phyloP scores from a whole-genome alignment of 139 green algal genomes.

The Klebsormidium nitens region DNA sequence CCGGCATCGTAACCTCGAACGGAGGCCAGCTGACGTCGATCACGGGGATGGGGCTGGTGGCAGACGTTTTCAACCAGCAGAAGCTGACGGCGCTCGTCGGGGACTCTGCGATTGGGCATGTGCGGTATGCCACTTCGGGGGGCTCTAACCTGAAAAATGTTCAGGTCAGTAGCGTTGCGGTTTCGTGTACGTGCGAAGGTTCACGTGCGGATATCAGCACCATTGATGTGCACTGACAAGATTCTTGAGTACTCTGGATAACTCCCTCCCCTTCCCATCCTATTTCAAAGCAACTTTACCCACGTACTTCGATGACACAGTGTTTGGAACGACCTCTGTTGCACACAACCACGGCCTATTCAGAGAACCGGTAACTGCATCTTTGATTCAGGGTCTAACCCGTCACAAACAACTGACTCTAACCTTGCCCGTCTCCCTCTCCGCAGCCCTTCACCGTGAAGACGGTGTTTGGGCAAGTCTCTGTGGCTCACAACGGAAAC shows the following conservation, averaged over 20 bases:
- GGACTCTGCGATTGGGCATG: constrained; percentile 48
- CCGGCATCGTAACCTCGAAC: constrained; percentile 93
- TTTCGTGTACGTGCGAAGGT: neutral
- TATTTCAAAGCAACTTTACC: neutral
- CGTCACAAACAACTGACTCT: neutral
- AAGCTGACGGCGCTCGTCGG: constrained; percentile 74
- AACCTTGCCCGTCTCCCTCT: neutral
- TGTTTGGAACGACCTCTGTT: neutral
- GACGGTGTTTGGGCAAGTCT: constrained; percentile 90
- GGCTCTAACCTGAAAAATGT: constrained; percentile 76
- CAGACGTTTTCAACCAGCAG: constrained; percentile 85
- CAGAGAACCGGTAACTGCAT: too few relatives aligned
- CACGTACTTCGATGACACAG: neutral
- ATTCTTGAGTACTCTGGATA: neutral
- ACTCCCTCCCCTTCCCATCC: neutral
- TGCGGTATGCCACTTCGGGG: constrained; percentile 94
- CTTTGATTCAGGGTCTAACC: neutral
- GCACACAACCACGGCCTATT: too few relatives aligned
- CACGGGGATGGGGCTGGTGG: constrained; percentile 96
- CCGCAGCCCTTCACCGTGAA: constrained; percentile 98
- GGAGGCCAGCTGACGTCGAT: constrained; percentile 69
- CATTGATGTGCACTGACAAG: too few relatives aligned
- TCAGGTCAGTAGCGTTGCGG: constrained; percentile 6
- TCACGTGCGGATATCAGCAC: neutral
- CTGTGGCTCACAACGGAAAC: constrained; percentile 99